A percentile compares a stretch with the other conserved stretches of the same genome.
Conservation (phyloP, 2,329 filamentous ascomycete genomes). For the Botrytis medusae region DNA sequence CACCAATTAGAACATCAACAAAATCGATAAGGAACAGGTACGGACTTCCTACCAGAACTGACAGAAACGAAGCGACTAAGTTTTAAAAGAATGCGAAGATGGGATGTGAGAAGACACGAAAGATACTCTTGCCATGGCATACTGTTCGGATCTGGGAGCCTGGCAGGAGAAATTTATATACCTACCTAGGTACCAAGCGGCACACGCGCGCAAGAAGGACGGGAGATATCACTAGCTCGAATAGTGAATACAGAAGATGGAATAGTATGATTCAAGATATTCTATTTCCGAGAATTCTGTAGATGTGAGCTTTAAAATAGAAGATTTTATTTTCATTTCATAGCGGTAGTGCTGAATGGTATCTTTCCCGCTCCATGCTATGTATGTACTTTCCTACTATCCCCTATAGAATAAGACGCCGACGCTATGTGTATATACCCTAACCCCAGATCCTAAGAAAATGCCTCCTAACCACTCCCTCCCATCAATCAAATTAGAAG, state of each 20-base stretch:
- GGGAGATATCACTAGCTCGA: fast-evolving
- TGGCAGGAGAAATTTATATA: background rate
- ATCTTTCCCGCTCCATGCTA: background rate
- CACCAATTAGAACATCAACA: too few relatives aligned
- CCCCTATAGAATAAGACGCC: background rate
- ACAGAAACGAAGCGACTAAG: too few relatives aligned
- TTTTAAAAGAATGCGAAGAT: too few relatives aligned
- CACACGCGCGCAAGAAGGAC: too few relatives aligned
- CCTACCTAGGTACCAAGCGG: background rate
- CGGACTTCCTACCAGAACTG: too few relatives aligned
- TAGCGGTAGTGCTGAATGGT: background rate
- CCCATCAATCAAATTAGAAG: background rate
- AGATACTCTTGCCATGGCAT: background rate
- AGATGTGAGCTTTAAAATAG: fast-evolving
- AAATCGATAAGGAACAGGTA: too few relatives aligned
- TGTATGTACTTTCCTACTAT: background rate
- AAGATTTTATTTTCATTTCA: background rate
- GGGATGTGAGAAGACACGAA: too few relatives aligned
- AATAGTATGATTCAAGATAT: background rate
- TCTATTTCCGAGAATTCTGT: fast-evolving
- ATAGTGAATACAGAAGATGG: background rate
- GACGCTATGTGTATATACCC: background rate
- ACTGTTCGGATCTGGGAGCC: background rate
- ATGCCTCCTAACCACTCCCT: background rate
- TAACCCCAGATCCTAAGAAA: fast-evolving